These are phyloP conservation scores for Rhododendron mucronatum DNA, from an alignment of 148 eudicot species.

Conservation along the genomic window DNA sequence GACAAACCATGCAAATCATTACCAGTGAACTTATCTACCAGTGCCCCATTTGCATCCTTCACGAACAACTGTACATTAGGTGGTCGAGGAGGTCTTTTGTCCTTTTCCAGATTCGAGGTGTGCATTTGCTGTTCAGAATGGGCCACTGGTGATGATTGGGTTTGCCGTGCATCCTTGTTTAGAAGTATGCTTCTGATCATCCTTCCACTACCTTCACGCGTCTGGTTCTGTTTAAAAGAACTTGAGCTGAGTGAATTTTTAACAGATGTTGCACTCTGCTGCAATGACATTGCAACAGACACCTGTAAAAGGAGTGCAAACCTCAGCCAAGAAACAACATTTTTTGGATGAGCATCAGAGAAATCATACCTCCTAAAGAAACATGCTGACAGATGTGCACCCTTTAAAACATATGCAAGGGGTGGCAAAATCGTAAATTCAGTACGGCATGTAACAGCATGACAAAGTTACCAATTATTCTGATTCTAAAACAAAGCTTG, in stretches of 20 bases:
- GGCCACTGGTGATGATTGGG: slow-evolving; percentile 34
- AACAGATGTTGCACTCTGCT: slow-evolving; percentile 35
- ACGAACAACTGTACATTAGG: slow-evolving; percentile 25
- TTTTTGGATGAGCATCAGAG: neutral
- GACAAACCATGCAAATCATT: slow-evolving; percentile 40
- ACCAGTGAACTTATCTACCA: slow-evolving; percentile 45
- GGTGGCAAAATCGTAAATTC: neutral
- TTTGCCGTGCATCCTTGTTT: slow-evolving; percentile 56
- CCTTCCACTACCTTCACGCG: slow-evolving; percentile 77
- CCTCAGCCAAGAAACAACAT: neutral
- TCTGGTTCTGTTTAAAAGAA: slow-evolving; percentile 51
- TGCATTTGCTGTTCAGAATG: slow-evolving; percentile 49
- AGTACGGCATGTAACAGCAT: neutral
- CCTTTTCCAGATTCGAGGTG: slow-evolving; percentile 53
- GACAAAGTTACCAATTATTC: neutral
- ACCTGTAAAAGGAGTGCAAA: slow-evolving; percentile 22
- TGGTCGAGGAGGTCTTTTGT: slow-evolving; percentile 77
- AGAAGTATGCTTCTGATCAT: slow-evolving; percentile 70
- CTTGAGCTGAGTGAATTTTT: slow-evolving; percentile 37
- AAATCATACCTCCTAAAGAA: neutral
- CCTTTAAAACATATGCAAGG: neutral
- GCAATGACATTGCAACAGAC: slow-evolving; percentile 34
- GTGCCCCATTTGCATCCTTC: slow-evolving; percentile 42
- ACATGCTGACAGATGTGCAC: neutral
- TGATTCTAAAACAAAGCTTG: neutral